Conservation (phyloP, 1,284 basidiomycete genomes). For the Fomitiporia mediterranea region DNA sequence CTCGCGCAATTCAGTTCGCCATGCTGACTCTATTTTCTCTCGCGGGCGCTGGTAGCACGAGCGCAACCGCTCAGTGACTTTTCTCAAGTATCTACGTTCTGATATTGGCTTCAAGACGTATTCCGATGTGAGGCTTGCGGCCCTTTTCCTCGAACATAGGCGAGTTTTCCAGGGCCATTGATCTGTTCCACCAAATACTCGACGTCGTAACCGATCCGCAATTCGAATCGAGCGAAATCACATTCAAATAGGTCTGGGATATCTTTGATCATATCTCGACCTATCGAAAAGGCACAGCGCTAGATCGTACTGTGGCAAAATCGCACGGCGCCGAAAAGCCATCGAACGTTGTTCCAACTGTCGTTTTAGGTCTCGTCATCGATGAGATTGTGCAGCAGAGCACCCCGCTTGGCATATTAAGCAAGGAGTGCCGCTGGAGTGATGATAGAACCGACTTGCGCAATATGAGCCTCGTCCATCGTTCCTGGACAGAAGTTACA, state of each 20-base stretch:
- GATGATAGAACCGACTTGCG: neutral
- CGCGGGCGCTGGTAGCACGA: too few species aligned
- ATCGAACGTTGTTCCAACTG: neutral
- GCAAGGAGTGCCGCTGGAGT: neutral
- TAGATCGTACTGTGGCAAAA: too few species aligned
- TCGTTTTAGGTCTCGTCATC: neutral
- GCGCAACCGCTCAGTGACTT: too few species aligned
- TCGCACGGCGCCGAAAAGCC: too few species aligned
- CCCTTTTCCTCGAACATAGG: slow-evolving; percentile 5
- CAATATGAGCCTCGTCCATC: neutral
- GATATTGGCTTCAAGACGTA: neutral
- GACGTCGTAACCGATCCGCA: neutral
- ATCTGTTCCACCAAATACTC: neutral
- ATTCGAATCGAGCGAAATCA: neutral
- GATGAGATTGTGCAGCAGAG: neutral
- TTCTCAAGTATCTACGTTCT: too few species aligned
- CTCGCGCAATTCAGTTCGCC: too few species aligned
- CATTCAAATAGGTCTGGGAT: neutral
- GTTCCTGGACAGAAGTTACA: neutral
- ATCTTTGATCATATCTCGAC: neutral
- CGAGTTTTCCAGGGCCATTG: too few species aligned
- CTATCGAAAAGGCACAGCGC: neutral
- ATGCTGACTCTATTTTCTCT: too few species aligned
- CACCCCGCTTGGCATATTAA: neutral
- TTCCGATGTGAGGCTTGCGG: slow-evolving; percentile 1